Base-by-base conservation (phyloP, 2,329 filamentous ascomycete species). In the Elsinoe arachidis region DNA sequence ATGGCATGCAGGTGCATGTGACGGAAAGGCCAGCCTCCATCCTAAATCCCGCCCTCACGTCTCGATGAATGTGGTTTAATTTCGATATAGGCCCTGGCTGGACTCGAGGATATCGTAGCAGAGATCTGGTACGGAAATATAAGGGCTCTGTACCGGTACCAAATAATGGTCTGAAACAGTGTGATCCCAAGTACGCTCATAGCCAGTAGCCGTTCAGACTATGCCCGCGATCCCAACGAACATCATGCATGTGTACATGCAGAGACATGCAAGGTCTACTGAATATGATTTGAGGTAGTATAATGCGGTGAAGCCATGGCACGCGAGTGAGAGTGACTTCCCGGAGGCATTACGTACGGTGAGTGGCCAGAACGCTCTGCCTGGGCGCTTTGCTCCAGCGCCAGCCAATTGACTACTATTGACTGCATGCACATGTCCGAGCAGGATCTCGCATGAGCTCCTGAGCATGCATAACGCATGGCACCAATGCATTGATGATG, bases 231-330 rank as follows among this genome's bases (percentile, higher is more conserved):
- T 19, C 14, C 12, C 12, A 14, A 46, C 41, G 26, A 10, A 12
- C 12, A 19, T 46, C 12, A 23, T 53, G 10, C 30, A 39, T 17
- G n/a, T n/a, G 19, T 26, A 53, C 34, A 53, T 53, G 49, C 49
- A 38, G 19, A 34, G 14, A 53, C 49, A 19, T 53, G 49, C 34
- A 17, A 34, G 49, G 33, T 11, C 49, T 38, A 37, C 10, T 53
- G 49, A 30, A 53, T 37, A n/a, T n/a, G 46, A 26, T 26, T 34
- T 51, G 23, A 21, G 15, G 23, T 6, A 10, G 15, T 34, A n/a
- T 35, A 15, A 53, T n/a, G 23, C 49, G 49, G 49, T 53, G 49
- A 39, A 23, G 19, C 33, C 49, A 53, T 39, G 33, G 49, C 49
- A 38, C 23, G 14, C 12, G 49, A 17, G 21, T 23, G 15, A 34